Base-by-base conservation (phyloP, 164 flowering plant species). In the Akebia trifoliata region DNA sequence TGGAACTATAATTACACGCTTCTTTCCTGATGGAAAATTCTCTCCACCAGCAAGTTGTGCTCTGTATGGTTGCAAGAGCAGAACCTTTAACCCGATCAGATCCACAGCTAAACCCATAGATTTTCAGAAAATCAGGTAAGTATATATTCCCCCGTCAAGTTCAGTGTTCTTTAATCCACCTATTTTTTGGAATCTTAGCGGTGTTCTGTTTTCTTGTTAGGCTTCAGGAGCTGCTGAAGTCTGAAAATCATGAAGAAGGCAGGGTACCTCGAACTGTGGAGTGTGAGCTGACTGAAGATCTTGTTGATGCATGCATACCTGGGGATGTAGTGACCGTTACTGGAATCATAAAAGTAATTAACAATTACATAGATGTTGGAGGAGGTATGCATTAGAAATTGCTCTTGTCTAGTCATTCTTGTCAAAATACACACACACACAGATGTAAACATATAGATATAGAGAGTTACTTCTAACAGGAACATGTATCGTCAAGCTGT, bases 201-300 rank as follows among this genome's bases (percentile, higher is more conserved):
- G 11, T 44, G 22, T 43, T 50, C 12, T 30, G 14, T 62, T 62
- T 22, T 45, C 3, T 46, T 51, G 46, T 29, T 65, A 92, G 97
- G 69, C 21, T 87, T 60, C 99, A 94, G 72, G 99, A 94, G 74
- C 73, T 84, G 45, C 74, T 72, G 54, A 83, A 79, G 56, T 69
- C 81, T 40, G 95, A 90, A 68, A 75, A 84, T 70, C 89, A 90
- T 67, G 96, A 90, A 71, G 95, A 90, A 73, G 99, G 99, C 31
- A 79, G 97, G 47, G 95, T 94, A 42, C 97, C 99, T 65, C 78
- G 99, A 47, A 90, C 99, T 28, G 92, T 94, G 25, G 97, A 90
- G 59, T 90, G 97, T 72, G 99, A 94, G 70, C 69, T 94, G 59
- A 78, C 79, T 45, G 90, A 90, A 81, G 97, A 94, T 74, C 87